A percentile compares a stretch with the other conserved stretches of the same genome.
Evolutionary conservation across 164 flowering plant genomes (phyloP).

Genomic region (Nymphaea thermarum): DNA sequence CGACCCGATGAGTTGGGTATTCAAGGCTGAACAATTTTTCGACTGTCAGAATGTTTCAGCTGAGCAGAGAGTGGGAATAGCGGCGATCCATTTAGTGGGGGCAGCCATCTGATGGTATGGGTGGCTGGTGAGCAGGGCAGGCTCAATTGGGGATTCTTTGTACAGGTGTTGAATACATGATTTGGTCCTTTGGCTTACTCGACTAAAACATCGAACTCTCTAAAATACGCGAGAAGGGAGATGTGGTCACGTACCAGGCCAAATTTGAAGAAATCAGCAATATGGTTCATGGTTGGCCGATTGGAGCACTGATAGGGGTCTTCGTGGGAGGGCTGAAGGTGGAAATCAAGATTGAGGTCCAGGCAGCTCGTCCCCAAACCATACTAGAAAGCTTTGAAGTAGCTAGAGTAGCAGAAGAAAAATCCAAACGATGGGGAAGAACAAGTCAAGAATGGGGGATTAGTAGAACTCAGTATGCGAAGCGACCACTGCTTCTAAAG

Average conservation of each 20-base stretch:
- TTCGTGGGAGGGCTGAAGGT: constrained; percentile 4
- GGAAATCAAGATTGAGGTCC: background rate
- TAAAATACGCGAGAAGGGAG: background rate
- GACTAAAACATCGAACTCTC: background rate
- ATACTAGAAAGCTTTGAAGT: background rate
- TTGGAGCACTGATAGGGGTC: background rate
- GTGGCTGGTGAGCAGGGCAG: constrained; percentile 1
- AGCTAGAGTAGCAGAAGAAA: constrained; percentile 1
- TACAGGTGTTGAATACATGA: background rate
- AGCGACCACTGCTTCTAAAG: background rate
- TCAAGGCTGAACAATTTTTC: constrained; percentile 3
- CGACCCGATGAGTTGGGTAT: background rate
- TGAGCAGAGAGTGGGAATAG: background rate
- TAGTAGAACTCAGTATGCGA: background rate
- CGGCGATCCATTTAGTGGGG: constrained; percentile 4
- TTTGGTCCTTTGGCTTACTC: background rate
- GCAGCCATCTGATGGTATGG: constrained; percentile 1
- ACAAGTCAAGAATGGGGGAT: background rate
- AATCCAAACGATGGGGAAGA: background rate
- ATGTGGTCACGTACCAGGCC: background rate
- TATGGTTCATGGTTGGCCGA: background rate
- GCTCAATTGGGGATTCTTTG: constrained; percentile 2
- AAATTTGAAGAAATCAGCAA: background rate
- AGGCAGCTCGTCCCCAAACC: background rate
- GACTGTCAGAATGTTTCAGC: background rate